Base-by-base conservation (phyloP, 2,329 filamentous ascomycete genomes). In the Fusarium albosuccineum region DNA sequence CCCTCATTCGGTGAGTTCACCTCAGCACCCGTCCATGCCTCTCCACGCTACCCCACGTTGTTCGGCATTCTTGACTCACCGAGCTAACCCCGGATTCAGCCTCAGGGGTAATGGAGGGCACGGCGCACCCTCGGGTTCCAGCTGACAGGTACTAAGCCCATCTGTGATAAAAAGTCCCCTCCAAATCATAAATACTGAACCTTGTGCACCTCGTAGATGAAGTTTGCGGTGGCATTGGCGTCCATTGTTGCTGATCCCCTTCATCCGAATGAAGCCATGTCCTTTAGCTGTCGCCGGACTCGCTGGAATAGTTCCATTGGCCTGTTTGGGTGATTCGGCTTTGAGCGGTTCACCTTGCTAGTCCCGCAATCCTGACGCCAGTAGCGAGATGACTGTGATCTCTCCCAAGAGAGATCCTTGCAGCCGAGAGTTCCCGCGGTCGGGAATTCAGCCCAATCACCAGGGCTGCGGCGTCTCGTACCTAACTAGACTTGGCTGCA, bases 1-100 rank as follows among this genome's bases (percentile, higher is more conserved):
- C 51, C 13, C 8, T 48, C 29, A 44, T 48, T 50, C 44, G n/a
- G 30, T 55, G 49, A n/a, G 44, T 42, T 42, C 30, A 13, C 27
- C 27, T 46, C 13, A 27, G 11, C 9, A 10, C 14, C 17, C 39
- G 29, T 17, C 26, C 30, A 22, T 22, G 3, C 46, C 34, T 34
- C 56, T 62, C 48, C 33, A 49, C 56, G 37, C 51, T 66, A 49
- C 56, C 65, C 57, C 57, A 52, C 27, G 49, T 58, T 50, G 48
- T 33, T 44, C 37, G 51, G 54, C 46, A 64, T 60, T 61, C 54
- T 68, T 61, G 60, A 62, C 39, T 53, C 65, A 54, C 61, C 57
- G 40, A 58, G 44, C 65, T 62, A 66, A 66, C 65, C 65, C 65
- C 65, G 33, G 65, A 66, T 66, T 68, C 51, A 55, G 53, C 57